phyloP scores from a whole-genome alignment of 2,329 filamentous ascomycete genomes.

The Fusarium multiceps region DNA sequence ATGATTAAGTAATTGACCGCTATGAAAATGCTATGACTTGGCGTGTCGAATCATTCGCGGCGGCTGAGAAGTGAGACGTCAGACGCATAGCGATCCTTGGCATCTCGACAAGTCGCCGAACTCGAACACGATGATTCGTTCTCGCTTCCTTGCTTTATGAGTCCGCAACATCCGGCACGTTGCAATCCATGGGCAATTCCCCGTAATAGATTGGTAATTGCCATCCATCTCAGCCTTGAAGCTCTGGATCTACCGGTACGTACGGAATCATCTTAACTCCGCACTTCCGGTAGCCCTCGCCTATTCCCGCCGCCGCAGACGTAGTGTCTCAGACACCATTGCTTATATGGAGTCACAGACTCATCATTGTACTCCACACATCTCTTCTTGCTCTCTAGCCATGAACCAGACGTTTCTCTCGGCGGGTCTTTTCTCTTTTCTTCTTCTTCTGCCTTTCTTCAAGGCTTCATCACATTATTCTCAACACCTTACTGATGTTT shows the following conservation, averaged over 20 bases:
- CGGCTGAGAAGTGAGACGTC: not conserved
- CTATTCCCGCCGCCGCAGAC: slow-evolving; percentile 10
- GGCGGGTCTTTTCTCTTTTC: not conserved
- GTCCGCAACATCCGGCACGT: slow-evolving; percentile 37
- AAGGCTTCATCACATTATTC: slow-evolving; percentile 9
- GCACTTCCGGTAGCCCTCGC: slow-evolving; percentile 7
- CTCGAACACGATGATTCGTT: slow-evolving; percentile 29
- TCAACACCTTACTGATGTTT: slow-evolving; percentile 31
- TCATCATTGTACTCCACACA: slow-evolving; percentile 8
- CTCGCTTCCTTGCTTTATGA: slow-evolving; percentile 13
- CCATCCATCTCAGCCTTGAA: not conserved
- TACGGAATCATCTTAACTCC: slow-evolving; percentile 7
- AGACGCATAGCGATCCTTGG: slow-evolving; percentile 22
- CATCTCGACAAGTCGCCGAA: slow-evolving; percentile 24
- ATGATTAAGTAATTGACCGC: slow-evolving; percentile 25
- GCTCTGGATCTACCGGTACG: slow-evolving; percentile 2
- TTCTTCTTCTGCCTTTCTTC: not conserved
- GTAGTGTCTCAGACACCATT: slow-evolving; percentile 11
- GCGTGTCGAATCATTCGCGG: not conserved
- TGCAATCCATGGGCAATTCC: not conserved
- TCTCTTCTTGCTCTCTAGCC: not conserved
- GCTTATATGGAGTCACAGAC: slow-evolving; percentile 23
- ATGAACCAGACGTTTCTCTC: not conserved
- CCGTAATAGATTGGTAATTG: not conserved
- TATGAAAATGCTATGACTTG: slow-evolving; percentile 19